Evolutionary conservation across 176 grass and related monocot genomes (phyloP), one percentile per base, ranked within the genome.

Genomic region (Miscanthus lutarioriparius): DNA sequence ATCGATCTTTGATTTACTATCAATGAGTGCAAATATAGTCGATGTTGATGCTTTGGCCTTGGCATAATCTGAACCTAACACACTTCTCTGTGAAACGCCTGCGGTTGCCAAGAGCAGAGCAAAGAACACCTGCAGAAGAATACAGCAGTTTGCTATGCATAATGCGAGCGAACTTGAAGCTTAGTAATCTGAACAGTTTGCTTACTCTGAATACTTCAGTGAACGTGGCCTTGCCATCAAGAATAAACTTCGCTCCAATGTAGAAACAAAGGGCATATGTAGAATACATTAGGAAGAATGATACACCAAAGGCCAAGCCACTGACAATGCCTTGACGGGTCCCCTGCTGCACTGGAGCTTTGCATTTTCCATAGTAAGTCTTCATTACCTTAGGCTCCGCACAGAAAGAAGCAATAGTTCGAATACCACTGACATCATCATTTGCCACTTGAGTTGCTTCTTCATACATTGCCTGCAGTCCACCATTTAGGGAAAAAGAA

Each of bases 181-280:
- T 17, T 4, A n/a, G 32, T 33, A 2, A 37, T 32, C 22, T 70
- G 2, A 20, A 77, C 5, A 38, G 56, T 45, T 69, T 54, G 8
- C 77, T 85, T 69, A 91, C 89, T 72, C 59, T 87, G 72, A 91
- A 91, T 47, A 91, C 81, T 88, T 91, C 76, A 70, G 56, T 77
- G 63, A 91, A 88, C 37, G 86, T 91, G 20, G 86, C 85, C 48
- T 85, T 91, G 69, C 39, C 82, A 72, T 84, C 44, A 70, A 84
- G 69, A 20, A 85, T 65, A 48, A 91, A 87, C 22, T 80, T 84
- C 1, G 81, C 89, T 49, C 89, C 86, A 13, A 87, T 38, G 8
- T 91, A 91, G 80, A 91, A 91, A 68, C 86, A 87, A 66, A 87
- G 85, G 9, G 85, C 86, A 81, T 91, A 91, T 70, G 85, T 87